Conservation (phyloP, 73 alveolate genomes). For the Uronychia binucleata region DNA sequence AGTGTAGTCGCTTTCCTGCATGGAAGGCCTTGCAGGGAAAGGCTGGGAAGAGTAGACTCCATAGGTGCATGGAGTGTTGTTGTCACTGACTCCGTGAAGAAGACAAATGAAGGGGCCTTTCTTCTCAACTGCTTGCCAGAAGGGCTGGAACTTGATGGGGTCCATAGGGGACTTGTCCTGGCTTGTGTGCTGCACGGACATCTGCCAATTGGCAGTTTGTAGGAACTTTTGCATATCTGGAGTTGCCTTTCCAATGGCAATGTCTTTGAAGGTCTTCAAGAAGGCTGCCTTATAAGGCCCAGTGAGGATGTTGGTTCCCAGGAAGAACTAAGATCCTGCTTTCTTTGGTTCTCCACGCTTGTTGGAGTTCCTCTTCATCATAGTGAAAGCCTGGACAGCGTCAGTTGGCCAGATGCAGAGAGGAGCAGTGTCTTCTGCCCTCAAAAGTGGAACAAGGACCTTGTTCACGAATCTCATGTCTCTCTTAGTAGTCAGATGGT, state of each 20-base stretch:
- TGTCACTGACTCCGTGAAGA: not conserved
- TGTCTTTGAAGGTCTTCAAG: not conserved
- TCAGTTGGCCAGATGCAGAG: constrained; percentile 55
- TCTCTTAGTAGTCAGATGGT: constrained; percentile 20
- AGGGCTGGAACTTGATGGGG: not conserved
- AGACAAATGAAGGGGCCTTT: constrained; percentile 1
- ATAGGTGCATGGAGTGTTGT: not conserved
- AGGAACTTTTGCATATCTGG: not conserved
- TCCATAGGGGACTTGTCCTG: not conserved
- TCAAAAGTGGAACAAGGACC: constrained; percentile 37
- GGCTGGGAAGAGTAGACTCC: constrained; percentile 7
- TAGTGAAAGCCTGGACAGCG: not conserved
- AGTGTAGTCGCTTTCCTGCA: constrained; percentile 14
- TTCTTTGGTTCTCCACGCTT: not conserved
- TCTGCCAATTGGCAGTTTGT: not conserved
- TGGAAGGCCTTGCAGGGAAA: constrained; percentile 31
- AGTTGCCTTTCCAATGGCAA: not conserved
- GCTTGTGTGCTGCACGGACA: not conserved
- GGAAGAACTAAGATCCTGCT: not conserved
- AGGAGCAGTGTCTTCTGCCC: constrained; percentile 50
- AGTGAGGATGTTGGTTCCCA: not conserved
- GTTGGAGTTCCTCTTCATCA: not conserved
- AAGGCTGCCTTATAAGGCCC: not conserved
- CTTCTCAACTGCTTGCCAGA: not conserved
- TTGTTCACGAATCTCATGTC: constrained; percentile 54